Base-by-base conservation (phyloP, 2,329 filamentous ascomycete genomes). In the Diaporthe destruens region DNA sequence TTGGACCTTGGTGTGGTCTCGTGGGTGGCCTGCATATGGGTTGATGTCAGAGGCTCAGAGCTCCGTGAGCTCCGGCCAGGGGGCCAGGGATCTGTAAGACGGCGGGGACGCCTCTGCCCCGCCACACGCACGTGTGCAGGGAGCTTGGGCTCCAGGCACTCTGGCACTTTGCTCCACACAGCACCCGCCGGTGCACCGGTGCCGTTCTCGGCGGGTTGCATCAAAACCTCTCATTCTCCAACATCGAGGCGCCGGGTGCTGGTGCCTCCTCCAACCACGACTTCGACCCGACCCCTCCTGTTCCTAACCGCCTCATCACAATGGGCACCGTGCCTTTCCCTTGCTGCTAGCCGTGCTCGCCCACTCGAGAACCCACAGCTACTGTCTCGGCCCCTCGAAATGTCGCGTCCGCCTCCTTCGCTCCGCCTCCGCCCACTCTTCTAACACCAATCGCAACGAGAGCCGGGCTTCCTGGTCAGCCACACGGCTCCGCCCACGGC, bases 331-430 rank as follows among this genome's bases (percentile, higher is more conserved):
- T 25, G 61, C 47, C 44, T n/a, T 66, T 14, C 8, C 20, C 32
- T 39, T 12, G 32, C 32, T 66, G 61, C 32, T 66, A 66, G 47
- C 61, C 16, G 7, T 29, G 36, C 32, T 39, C 61, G n/a, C 61
- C 20, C 61, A 39, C 32, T 6, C 32, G 32, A 39, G 34, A 47
- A 57, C 47, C 29, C 29, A 6, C n/a, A 36, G 14, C 8, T 51
- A 44, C 25, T 39, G 39, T 57, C 20, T 42, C 56, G 34, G 42
- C 36, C 54, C 47, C 71, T 72, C 56, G 69, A 69, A 39, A 73
- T 73, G 72, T 71, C 72, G 59, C 29, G 39, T 73, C 69, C 54
- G 54, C 69, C 70, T 56, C 49, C 61, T 56, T 36, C 44, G 29
- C 18, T 5, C 32, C 36, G 56, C 56, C 51, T 55, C 29, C 51